These are phyloP conservation scores for Corymbia calophylla DNA, from an alignment of 441 rosid species.

Conservation along the genomic window DNA sequence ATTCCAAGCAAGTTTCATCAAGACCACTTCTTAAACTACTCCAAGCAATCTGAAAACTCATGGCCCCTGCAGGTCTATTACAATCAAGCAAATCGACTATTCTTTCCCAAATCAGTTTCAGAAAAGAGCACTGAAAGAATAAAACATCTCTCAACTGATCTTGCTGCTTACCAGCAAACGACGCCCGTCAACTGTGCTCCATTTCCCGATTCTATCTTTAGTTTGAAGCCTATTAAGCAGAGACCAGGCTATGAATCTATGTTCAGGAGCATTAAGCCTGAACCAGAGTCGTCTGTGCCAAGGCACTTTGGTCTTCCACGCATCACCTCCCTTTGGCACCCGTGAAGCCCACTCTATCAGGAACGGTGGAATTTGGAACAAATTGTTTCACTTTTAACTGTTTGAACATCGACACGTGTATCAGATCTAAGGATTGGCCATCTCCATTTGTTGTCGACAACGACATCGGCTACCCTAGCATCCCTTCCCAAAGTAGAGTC, in stretches of 20 bases:
- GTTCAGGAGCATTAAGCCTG: neutral
- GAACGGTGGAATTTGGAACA: too few species aligned
- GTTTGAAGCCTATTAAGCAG: neutral
- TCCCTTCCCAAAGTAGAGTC: neutral
- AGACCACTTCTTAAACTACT: neutral
- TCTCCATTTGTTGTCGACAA: neutral
- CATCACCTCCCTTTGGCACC: too few species aligned
- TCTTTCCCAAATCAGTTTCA: neutral
- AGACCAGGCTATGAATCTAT: neutral
- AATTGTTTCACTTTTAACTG: too few species aligned
- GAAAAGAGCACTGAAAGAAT: neutral
- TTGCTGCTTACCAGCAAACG: neutral
- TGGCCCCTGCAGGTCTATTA: neutral
- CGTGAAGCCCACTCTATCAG: neutral
- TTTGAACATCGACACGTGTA: neutral
- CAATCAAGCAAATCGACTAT: neutral
- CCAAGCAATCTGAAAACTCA: neutral
- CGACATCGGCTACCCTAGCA: neutral
- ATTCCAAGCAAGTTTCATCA: neutral
- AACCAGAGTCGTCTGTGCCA: neutral
- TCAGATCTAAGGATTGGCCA: neutral
- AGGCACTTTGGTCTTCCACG: neutral
- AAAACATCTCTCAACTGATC: neutral
- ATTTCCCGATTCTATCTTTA: neutral
- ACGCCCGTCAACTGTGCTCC: neutral